Base-by-base conservation (phyloP, 2,329 filamentous ascomycete genomes). In the Sordariomycetes sp. region DNA sequence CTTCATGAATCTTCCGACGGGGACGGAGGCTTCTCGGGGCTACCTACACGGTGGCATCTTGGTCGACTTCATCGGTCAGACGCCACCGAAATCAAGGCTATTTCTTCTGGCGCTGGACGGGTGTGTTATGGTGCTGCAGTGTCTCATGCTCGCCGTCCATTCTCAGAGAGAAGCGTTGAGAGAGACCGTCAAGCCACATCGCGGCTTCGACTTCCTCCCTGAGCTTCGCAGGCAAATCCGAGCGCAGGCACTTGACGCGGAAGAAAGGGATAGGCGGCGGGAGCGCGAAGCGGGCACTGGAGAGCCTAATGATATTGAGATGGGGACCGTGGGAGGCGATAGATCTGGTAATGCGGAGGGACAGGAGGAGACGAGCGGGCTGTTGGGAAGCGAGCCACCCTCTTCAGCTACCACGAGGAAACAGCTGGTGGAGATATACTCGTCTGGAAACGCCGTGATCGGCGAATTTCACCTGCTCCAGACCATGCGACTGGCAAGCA, bases 31-130 rank as follows among this genome's bases (percentile, higher is more conserved):
- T 43, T 77, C 82, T 60, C 75, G 82, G 57, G 85, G 84, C 25
- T 88, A 87, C 65, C 75, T 87, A 25, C 85, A 88, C 61, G 85
- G 85, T 25, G 85, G 85, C 37, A 73, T 87, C 55, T 75, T 88
- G 25, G 79, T 87, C 63, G 85, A 88, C 65, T 85, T 88, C 63
- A 76, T 88, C 63, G 85, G 85, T 16, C 85, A 88, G 67, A 79
- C 79, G 62, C 81, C 83, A 3, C 81, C 85, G 1, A 76, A 77
- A 1, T 84, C 81, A 25, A 77, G 76, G 61, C 64, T 81, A 18
- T 76, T 79, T 55, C 76, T 86, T 53, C 62, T 87, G 5, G 64
- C 80, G 2, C 69, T 82, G 51, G 85, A 88, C 66, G 25, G 80
- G 7, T 64, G 81, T 34, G 75, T 88, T 8, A 64, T 87, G 46